These are phyloP conservation scores for Claviceps sp. DNA, from an alignment of 2,329 filamentous ascomycete genomes.

Conservation along the genomic window DNA sequence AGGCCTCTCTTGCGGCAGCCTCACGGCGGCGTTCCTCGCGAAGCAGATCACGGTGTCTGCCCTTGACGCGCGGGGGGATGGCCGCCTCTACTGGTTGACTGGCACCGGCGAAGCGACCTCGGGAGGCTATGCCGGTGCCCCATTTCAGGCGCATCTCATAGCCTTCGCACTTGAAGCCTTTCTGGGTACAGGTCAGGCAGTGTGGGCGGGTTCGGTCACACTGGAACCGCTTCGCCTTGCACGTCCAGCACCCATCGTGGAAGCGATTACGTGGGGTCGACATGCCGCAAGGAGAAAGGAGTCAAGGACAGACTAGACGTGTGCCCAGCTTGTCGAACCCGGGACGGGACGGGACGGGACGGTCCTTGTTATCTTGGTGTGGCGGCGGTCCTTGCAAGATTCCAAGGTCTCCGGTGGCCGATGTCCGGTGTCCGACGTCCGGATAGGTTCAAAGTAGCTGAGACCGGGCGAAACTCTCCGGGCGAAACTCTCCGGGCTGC, in stretches of 20 bases:
- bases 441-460: background rate
- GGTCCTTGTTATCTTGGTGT: too few relatives aligned
- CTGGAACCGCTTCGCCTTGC: conserved; percentile 2
- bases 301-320: background rate
- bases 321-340: background rate
- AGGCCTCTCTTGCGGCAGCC: background rate
- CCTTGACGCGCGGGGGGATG: background rate
- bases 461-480: background rate
- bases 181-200: conserved; percentile 1
- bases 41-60: conserved; percentile 2
- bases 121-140: conserved; percentile 2
- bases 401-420: too few relatives aligned
- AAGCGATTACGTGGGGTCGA: conserved; percentile 4
- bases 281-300: conserved; percentile 3
- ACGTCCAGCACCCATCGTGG: conserved; percentile 4
- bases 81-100: conserved; percentile 1
- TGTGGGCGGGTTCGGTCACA: conserved; percentile 2
- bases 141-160: conserved; percentile 5
- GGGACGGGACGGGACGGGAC: background rate
- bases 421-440: too few relatives aligned
- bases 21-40: conserved; percentile 2
- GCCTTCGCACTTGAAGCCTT: conserved; percentile 1
- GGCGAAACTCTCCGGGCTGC: background rate
- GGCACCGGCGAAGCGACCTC: conserved; percentile 2
- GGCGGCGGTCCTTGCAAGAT: too few relatives aligned